Base-by-base conservation (phyloP, 148 eudicot genomes). In the Rhododendron ovatum region DNA sequence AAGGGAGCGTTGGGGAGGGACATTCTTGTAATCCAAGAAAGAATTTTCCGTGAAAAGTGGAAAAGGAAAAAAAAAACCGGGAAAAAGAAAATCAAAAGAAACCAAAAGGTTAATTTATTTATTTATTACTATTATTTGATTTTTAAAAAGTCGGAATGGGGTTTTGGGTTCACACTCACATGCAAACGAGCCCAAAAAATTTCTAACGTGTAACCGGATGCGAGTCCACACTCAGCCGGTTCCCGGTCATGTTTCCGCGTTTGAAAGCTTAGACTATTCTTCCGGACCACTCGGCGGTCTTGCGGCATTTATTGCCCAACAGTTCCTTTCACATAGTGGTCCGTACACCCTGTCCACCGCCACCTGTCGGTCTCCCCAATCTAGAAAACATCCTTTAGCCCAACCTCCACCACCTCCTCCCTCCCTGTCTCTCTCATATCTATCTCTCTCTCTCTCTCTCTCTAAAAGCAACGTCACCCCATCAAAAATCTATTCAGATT, bases 341-440 rank as follows among this genome's bases (percentile, higher is more conserved):
- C 47, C 67, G 83, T 28, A 81, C 45, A 48, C 47, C 15, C 12
- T 53, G 43, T 39, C 84, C 82, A 91, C 73, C 87, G 48, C 82
- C 22, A 17, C 41, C 26, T 89, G 87, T 90, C 95, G 91, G 95
- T 92, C 87, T 74, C 88, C 87, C 76, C 75, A 15, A 7, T 41
- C 80, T 76, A 73, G 76, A 45, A 81, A 82, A 73, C 85, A 30
- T 59, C 73, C 24, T 74, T 87, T 61, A 61, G 85, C 89, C 90
- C 90, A 86, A 89, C 90, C 89, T 86, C 87, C 87, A 22, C 67
- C 84, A 84, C 76, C 24, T 59, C 9, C 78, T 77, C 59, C 61
- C 59, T 11, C 75, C 10, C 22, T 20, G 24, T 0, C 61, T 17
- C 17, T 37, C 41, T 92, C 30, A 30, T 53, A 61, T 17, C 65